These are phyloP conservation scores for Ceratobasidium sp. DNA, from an alignment of 1,284 basidiomycete species.

Conservation along the genomic window DNA sequence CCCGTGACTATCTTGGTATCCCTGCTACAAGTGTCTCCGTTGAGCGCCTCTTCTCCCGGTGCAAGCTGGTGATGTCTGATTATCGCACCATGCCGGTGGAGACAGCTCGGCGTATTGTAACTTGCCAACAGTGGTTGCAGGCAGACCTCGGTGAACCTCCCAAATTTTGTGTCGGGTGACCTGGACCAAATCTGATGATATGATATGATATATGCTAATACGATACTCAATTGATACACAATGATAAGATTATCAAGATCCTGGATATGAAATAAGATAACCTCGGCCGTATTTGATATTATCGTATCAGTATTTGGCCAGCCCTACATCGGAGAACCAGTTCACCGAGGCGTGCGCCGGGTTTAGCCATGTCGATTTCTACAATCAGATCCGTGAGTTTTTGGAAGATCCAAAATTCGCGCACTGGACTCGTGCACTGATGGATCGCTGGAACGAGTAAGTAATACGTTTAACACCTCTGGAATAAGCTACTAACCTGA, in stretches of 20 bases:
- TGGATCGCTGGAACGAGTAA: too few relatives aligned
- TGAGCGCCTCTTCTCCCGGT: slow-evolving; percentile 38
- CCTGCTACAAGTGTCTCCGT: slow-evolving; percentile 40
- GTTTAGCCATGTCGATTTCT: too few relatives aligned
- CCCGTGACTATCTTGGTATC: slow-evolving; percentile 24
- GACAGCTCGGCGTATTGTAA: slow-evolving; percentile 16
- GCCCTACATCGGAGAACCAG: slow-evolving; percentile 18
- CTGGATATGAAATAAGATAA: background rate
- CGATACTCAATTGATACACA: slow-evolving; percentile 4
- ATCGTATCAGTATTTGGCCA: background rate
- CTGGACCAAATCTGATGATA: background rate
- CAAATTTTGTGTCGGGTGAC: slow-evolving; percentile 15
- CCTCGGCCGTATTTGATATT: background rate
- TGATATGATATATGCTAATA: slow-evolving; percentile 4
- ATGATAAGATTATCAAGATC: background rate
- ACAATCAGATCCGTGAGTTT: too few relatives aligned
- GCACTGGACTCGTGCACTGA: too few relatives aligned
- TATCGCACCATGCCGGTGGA: slow-evolving; percentile 27
- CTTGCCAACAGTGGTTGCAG: slow-evolving; percentile 37
- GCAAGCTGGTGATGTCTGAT: slow-evolving; percentile 36
- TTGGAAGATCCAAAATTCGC: too few relatives aligned
- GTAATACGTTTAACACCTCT: too few relatives aligned
- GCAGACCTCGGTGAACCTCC: slow-evolving; percentile 25
- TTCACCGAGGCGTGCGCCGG: too few relatives aligned
- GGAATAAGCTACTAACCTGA: too few relatives aligned